Evolutionary conservation across 345 rosid genomes (phyloP).

Genomic region (Salix brachista): DNA sequence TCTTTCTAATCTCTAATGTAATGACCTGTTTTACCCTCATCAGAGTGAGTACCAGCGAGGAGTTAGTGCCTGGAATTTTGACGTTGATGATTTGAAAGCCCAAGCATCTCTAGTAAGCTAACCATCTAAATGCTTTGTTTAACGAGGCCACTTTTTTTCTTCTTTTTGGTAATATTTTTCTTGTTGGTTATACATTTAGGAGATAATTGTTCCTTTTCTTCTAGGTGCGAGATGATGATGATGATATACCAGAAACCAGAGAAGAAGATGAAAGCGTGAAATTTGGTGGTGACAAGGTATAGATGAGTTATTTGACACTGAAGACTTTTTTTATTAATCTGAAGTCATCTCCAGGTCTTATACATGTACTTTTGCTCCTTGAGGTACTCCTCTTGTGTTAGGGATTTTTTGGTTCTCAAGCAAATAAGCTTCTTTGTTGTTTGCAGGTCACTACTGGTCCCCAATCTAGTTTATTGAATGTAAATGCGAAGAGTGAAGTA

Average conservation of each 20-base stretch:
- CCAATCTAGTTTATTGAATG: constrained; percentile 26
- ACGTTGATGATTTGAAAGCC: constrained; percentile 83
- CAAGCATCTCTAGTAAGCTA: constrained; percentile 88
- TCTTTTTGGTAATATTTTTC: background rate
- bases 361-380: background rate
- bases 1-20: constrained; percentile 3
- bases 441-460: constrained; percentile 32
- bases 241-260: constrained; percentile 51
- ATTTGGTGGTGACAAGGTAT: constrained; percentile 44
- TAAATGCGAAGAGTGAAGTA: constrained; percentile 26
- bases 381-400: background rate
- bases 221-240: constrained; percentile 78
- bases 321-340: background rate
- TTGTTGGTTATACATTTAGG: constrained; percentile 10
- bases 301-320: background rate
- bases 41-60: constrained; percentile 99
- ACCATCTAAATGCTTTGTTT: background rate
- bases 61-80: constrained; percentile 99
- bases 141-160: constrained; percentile 2
- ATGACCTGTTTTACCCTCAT: constrained; percentile 11
- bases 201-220: constrained; percentile 18
- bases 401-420: constrained; percentile 4
- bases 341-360: background rate
- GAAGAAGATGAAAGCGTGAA: constrained; percentile 56
- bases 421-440: constrained; percentile 12